These are phyloP conservation scores for Trifolium dubium DNA, from an alignment of 306 rosid genomes.

Conservation along the genomic window DNA sequence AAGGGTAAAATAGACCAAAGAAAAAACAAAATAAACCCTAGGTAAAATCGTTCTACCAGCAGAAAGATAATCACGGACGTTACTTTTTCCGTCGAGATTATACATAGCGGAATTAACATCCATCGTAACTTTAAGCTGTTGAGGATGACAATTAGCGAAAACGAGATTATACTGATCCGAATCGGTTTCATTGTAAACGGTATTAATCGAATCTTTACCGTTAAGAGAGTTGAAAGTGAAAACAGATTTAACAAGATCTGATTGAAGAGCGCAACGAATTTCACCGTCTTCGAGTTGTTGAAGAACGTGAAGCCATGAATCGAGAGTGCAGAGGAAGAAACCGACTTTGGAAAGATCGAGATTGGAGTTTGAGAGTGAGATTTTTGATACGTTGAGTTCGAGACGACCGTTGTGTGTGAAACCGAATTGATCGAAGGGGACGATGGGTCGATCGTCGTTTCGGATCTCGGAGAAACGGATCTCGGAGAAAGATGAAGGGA, in stretches of 20 bases:
- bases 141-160: slow-evolving; percentile 73
- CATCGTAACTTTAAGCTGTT: slow-evolving; percentile 61
- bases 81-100: slow-evolving; percentile 76
- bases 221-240: slow-evolving; percentile 58
- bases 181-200: slow-evolving; percentile 52
- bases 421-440: slow-evolving; percentile 85
- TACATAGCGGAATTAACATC: slow-evolving; percentile 79
- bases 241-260: slow-evolving; percentile 67
- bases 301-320: slow-evolving; percentile 75
- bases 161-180: slow-evolving; percentile 87
- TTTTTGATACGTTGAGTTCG: slow-evolving; percentile 65
- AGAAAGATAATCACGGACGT: slow-evolving; percentile 73
- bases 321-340: slow-evolving; percentile 82
- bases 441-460: slow-evolving; percentile 58
- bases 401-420: slow-evolving; percentile 85
- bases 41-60: slow-evolving; percentile 85
- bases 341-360: slow-evolving; percentile 71
- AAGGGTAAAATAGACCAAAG: slow-evolving; percentile 56
- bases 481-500: slow-evolving; percentile 61
- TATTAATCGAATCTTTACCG: slow-evolving; percentile 23
- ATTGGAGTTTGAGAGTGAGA: slow-evolving; percentile 55
- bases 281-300: slow-evolving; percentile 76
- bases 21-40: slow-evolving; percentile 72
- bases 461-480: slow-evolving; percentile 64
- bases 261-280: slow-evolving; percentile 67